Conservation (phyloP, 257 asterid genomes). For the Nicotiana noctiflora region DNA sequence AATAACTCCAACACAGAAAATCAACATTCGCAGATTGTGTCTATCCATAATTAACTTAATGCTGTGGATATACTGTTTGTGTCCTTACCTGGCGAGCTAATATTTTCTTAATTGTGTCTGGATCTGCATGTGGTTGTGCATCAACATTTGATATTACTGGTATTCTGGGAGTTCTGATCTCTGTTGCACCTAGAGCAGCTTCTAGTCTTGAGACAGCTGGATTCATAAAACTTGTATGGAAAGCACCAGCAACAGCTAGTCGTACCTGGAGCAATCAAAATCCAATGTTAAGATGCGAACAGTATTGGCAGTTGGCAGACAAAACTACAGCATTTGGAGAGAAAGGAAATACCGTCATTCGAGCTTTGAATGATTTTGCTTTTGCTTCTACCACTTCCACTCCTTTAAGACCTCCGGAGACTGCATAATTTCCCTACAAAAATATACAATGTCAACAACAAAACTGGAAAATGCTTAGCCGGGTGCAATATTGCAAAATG, state of each 20-base stretch:
- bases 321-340: neutral
- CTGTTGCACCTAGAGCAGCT: conserved; percentile 78
- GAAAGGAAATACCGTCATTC: conserved; percentile 59
- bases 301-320: neutral
- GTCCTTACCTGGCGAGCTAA: conserved; percentile 73
- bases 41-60: neutral
- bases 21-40: conserved; percentile 26
- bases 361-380: conserved; percentile 94
- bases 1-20: neutral
- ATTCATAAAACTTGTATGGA: conserved; percentile 89
- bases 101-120: conserved; percentile 64
- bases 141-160: conserved; percentile 96
- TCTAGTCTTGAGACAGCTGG: conserved; percentile 92
- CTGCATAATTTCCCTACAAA: conserved; percentile 91
- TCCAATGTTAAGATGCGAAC: neutral
- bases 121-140: conserved; percentile 61
- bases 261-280: conserved; percentile 47
- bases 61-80: neutral
- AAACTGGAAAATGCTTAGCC: neutral
- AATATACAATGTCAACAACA: neutral
- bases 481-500: neutral
- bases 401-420: conserved; percentile 97
- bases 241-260: conserved; percentile 96
- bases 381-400: conserved; percentile 96
- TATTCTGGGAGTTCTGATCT: conserved; percentile 64